Evolutionary conservation across 768 basidiomycete genomes (phyloP), one percentile per base, ranked within the genome.

Genomic region (Lentinula boryana): DNA sequence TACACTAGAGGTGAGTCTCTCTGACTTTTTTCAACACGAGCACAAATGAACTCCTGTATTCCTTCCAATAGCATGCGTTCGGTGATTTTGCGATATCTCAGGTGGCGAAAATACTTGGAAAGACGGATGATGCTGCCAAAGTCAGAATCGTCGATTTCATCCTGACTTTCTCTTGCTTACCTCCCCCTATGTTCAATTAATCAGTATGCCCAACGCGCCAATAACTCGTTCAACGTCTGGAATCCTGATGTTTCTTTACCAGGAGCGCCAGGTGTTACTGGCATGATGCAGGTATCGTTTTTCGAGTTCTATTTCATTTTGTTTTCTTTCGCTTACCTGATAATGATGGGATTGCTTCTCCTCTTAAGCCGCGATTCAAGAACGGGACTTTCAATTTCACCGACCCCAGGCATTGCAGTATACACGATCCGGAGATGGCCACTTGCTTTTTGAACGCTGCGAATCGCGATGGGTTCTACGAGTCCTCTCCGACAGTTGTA

Each of bases 381-480:
- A 78, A 84, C 65, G 85, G 86, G 2, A 80, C 79, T 0, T 87
- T 81, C 71, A 84, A 81, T 65, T 84, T 79, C 62, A 87, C 86
- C 1, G 86, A 87, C 67, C 86, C 86, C 1, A 72, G 86, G 35
- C 85, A 86, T 67, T 87, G 86, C 67, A 86, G 84, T 66, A 74
- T 83, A 46, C 80, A 87, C 60, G 85, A 86, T 63, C 86, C 85
- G 0, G 68, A 70, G 2, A 71, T 76, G 31, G 77, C 85, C 1
- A 84, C 84, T 0, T 87, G 86, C 64, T 86, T 84, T 72, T 69
- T 87, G 62, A 79, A 85, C 62, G 79, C 81, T 10, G 75, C 72
- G 10, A 80, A 80, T 41, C 69, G 76, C 8, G 85, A 87, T 67
- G 85, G 86, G 1, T 87, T 86, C 69, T 87, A 87, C 65, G 86